Percentiles rank a stretch among this genome's conserved stretches.
Conservation (phyloP, 345 rosid genomes). For the Boechera retrofracta region DNA sequence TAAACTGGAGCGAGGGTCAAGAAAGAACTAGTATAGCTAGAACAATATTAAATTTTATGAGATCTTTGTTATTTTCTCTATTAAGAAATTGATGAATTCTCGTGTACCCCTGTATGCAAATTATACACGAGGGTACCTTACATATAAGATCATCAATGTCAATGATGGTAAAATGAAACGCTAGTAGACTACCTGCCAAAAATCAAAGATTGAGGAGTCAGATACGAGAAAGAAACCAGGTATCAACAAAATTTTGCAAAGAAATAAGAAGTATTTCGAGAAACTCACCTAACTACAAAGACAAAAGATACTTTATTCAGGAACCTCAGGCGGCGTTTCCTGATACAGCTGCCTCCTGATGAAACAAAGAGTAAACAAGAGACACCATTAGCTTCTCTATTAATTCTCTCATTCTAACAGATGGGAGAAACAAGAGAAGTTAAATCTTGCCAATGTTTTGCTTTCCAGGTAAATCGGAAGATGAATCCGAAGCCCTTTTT, state of each 20-base stretch:
- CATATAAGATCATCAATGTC: constrained; percentile 17
- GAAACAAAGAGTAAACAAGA: constrained; percentile 18
- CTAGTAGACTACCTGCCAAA: constrained; percentile 67
- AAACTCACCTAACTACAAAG: constrained; percentile 52
- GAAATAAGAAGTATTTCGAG: background rate
- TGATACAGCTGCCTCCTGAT: constrained; percentile 69
- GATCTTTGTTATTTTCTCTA: constrained; percentile 21
- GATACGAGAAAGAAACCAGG: constrained; percentile 8
- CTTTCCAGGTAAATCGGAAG: constrained; percentile 58
- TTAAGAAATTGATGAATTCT: constrained; percentile 27
- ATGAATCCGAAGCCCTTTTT: constrained; percentile 52
- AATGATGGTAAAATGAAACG: constrained; percentile 31
- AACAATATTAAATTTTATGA: constrained; percentile 15
- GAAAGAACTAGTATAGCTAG: constrained; percentile 34
- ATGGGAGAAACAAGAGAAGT: background rate
- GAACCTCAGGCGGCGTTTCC: constrained; percentile 67
- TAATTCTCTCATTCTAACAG: background rate
- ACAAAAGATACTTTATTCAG: constrained; percentile 44
- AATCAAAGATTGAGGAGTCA: constrained; percentile 14
- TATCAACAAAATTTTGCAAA: background rate
- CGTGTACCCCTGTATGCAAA: constrained; percentile 37
- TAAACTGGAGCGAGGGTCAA: background rate
- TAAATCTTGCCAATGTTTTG: constrained; percentile 52
- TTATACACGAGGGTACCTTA: constrained; percentile 40
- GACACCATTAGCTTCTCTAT: constrained; percentile 2